Evolutionary conservation across 495 filamentous ascomycete genomes (phyloP).

Genomic region (Bacidia rubella): DNA sequence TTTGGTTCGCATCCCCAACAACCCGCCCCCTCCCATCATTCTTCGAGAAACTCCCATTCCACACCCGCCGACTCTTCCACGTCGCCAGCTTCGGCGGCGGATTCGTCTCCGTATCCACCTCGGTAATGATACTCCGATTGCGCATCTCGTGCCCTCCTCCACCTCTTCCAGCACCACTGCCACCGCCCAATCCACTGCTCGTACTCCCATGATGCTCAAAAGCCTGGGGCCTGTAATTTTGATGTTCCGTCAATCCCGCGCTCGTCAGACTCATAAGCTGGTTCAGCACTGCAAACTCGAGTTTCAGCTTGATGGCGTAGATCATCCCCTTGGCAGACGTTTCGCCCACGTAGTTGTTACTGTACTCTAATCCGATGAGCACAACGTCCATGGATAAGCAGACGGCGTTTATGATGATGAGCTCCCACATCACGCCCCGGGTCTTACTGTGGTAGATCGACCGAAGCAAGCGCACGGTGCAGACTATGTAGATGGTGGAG

Average conservation of each 20-base stretch:
- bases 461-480: constrained; percentile 36
- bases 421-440: constrained; percentile 43
- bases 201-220: not conserved
- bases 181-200: not conserved
- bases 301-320: constrained; percentile 53
- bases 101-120: constrained; percentile 4
- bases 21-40: not conserved
- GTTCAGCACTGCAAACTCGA: constrained; percentile 49
- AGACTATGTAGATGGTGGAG: constrained; percentile 46
- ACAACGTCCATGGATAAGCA: constrained; percentile 43
- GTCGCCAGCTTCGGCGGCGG: constrained; percentile 2
- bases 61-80: constrained; percentile 1
- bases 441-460: constrained; percentile 30
- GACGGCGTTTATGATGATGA: constrained; percentile 43
- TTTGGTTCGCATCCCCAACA: not conserved
- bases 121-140: constrained; percentile 4
- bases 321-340: constrained; percentile 45
- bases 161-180: not conserved
- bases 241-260: constrained; percentile 26
- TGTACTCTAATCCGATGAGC: constrained; percentile 43
- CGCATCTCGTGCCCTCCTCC: constrained; percentile 8
- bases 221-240: constrained; percentile 17
- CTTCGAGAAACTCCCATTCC: constrained; percentile 7
- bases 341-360: constrained; percentile 42
- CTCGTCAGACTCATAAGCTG: constrained; percentile 26